A percentile compares a stretch with the other conserved stretches of the same genome.
Evolutionary conservation across 257 asterid species (phyloP).

Genomic region (Primulina huaijiensis): DNA sequence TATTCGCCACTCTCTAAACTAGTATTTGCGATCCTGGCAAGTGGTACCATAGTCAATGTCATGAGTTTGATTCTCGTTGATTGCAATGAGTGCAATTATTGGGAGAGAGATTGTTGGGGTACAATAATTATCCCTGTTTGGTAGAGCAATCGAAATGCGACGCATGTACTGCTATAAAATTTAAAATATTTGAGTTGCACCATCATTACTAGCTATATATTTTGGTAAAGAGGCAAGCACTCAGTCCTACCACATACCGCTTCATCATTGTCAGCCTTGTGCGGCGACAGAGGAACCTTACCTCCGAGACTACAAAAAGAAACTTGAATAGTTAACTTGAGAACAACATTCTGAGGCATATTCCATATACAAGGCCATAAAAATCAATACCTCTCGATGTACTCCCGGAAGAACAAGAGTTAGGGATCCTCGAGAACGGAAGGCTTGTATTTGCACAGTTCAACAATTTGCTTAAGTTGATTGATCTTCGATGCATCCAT

Average conservation of each 20-base stretch:
- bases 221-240: too few species aligned
- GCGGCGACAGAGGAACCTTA: slow-evolving; percentile 53
- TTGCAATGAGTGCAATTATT: too few species aligned
- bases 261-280: slow-evolving; percentile 31
- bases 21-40: too few species aligned
- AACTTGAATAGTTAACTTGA: not conserved
- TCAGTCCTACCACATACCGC: slow-evolving; percentile 35
- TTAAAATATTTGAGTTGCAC: too few species aligned
- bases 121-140: too few species aligned
- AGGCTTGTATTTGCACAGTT: slow-evolving; percentile 64
- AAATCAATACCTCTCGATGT: slow-evolving; percentile 60
- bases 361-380: not conserved
- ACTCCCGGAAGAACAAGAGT: slow-evolving; percentile 70
- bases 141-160: too few species aligned
- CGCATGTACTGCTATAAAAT: too few species aligned
- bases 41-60: too few species aligned
- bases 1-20: too few species aligned
- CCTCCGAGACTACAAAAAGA: slow-evolving; percentile 74
- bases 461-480: slow-evolving; percentile 60
- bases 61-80: too few species aligned
- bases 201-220: too few species aligned
- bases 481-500: slow-evolving; percentile 66
- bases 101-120: too few species aligned
- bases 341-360: not conserved
- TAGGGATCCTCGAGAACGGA: slow-evolving; percentile 70